These are phyloP conservation scores for Candida xiaguanensis DNA, from an alignment of 805 yeast genomes.

Conservation along the genomic window DNA sequence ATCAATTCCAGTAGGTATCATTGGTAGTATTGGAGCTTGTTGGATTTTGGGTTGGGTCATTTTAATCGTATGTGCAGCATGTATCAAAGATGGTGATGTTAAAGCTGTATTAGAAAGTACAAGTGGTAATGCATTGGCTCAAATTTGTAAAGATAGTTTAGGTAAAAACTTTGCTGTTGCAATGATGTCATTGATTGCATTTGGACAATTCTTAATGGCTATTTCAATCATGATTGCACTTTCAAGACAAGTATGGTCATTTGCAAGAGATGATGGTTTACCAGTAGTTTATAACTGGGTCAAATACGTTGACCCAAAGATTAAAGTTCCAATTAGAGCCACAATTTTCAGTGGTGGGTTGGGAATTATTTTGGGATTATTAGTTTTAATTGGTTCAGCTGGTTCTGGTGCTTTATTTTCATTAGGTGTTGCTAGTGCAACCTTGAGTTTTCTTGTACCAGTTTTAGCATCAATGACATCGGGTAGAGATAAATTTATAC, in stretches of 20 bases:
- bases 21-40: conserved; percentile 53
- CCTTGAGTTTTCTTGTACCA: conserved; percentile 53
- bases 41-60: conserved; percentile 55
- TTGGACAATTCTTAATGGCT: conserved; percentile 66
- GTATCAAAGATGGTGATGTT: conserved; percentile 43
- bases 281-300: conserved; percentile 53
- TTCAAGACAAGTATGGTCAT: conserved; percentile 71
- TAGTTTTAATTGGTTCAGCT: conserved; percentile 56
- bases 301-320: conserved; percentile 51
- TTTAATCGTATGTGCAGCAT: conserved; percentile 47
- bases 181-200: conserved; percentile 53
- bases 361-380: conserved; percentile 49
- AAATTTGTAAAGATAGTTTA: conserved; percentile 55
- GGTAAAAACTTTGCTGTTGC: conserved; percentile 66
- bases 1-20: conserved; percentile 61
- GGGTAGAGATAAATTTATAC: conserved; percentile 49
- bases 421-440: conserved; percentile 55
- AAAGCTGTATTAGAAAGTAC: conserved; percentile 37
- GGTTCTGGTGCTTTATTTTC: conserved; percentile 63
- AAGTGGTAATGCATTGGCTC: conserved; percentile 58
- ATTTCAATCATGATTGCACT: conserved; percentile 58
- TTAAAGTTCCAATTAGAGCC: conserved; percentile 68
- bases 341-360: conserved; percentile 49
- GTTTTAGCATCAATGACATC: not conserved
- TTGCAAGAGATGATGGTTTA: conserved; percentile 72